Evolutionary conservation across 2,329 filamentous ascomycete genomes (phyloP).

Genomic region (Epichloe sp.): DNA sequence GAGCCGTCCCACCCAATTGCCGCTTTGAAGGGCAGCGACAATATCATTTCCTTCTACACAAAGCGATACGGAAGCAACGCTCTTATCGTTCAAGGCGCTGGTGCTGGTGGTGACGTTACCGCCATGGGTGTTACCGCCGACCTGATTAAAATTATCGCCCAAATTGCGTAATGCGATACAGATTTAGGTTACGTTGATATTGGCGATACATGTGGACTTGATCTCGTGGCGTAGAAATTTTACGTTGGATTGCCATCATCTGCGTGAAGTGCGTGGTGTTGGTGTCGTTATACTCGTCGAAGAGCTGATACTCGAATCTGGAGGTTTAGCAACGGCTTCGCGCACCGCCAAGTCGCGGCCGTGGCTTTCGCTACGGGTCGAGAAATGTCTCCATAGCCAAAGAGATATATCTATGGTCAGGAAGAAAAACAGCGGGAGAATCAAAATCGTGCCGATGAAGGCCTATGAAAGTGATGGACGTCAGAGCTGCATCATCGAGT

Average conservation of each 20-base stretch:
- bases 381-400: conserved; percentile 37
- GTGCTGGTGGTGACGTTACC: conserved; percentile 87
- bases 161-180: conserved; percentile 36
- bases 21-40: conserved; percentile 89
- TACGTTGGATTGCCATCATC: conserved; percentile 1
- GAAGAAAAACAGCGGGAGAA: conserved; percentile 32
- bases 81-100: conserved; percentile 86
- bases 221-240: neutral
- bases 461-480: conserved; percentile 18
- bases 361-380: conserved; percentile 8
- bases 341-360: neutral
- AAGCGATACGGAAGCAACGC: conserved; percentile 86
- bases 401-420: conserved; percentile 37
- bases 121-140: conserved; percentile 97
- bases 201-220: neutral
- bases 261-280: conserved; percentile 2
- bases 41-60: conserved; percentile 98
- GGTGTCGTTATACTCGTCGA: conserved; percentile 1
- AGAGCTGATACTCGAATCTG: neutral
- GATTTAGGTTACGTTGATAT: neutral
- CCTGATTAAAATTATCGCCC: conserved; percentile 72
- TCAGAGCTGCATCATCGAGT: conserved; percentile 3
- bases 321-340: neutral
- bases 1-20: conserved; percentile 85
- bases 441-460: conserved; percentile 31